Conservation (phyloP, 495 filamentous ascomycete species). For the Penicillium nucicola region DNA sequence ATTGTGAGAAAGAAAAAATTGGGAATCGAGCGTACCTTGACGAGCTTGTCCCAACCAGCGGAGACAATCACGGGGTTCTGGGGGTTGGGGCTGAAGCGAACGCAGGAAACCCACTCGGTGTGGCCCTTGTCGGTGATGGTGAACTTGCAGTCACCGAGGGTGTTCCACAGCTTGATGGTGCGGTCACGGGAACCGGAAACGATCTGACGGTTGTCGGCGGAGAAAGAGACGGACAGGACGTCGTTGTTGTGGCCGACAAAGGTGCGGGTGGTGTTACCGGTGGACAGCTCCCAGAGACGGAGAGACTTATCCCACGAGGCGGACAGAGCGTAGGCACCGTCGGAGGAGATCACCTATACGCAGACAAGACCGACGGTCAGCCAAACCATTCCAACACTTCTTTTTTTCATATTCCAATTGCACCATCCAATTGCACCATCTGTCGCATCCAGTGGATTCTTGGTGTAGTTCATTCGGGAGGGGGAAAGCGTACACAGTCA, state of each 20-base stretch:
- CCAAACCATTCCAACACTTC: constrained; percentile 19
- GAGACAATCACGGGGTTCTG: constrained; percentile 99
- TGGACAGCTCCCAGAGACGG: constrained; percentile 97
- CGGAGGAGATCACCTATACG: constrained; percentile 94
- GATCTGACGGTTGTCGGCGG: constrained; percentile 99
- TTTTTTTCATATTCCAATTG: constrained; percentile 4
- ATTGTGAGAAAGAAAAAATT: constrained; percentile 5
- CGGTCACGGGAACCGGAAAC: constrained; percentile 97
- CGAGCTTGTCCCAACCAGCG: constrained; percentile 98
- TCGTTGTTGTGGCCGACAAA: constrained; percentile 99
- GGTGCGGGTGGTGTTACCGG: constrained; percentile 90
- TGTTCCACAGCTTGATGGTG: constrained; percentile 99
- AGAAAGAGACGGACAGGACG: constrained; percentile 99
- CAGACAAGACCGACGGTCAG: constrained; percentile 35
- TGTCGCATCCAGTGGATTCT: constrained; percentile 14
- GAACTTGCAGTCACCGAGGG: constrained; percentile 99
- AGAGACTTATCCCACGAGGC: constrained; percentile 99
- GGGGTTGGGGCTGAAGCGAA: constrained; percentile 98
- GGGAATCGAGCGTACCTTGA: constrained; percentile 76
- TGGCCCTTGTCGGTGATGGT: constrained; percentile 99
- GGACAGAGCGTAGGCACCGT: constrained; percentile 98
- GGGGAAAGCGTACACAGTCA: constrained; percentile 81
- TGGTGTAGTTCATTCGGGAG: constrained; percentile 11
- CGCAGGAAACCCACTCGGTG: constrained; percentile 99
- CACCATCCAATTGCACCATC: constrained; percentile 9